These are phyloP conservation scores for Hypoxylon sp. DNA, from an alignment of 2,329 filamentous ascomycete species.

Conservation along the genomic window DNA sequence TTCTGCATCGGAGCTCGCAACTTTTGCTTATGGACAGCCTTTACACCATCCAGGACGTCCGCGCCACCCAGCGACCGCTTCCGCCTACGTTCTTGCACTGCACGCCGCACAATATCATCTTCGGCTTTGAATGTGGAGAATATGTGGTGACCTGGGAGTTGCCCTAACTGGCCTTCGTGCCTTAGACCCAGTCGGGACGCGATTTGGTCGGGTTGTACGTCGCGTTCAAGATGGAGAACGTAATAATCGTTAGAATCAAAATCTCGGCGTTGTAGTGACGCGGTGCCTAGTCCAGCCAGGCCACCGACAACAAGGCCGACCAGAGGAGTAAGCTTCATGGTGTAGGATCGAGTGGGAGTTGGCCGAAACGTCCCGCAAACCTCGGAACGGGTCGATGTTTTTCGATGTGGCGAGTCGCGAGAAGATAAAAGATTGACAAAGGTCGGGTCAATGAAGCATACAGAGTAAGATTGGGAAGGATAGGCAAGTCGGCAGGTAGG, in stretches of 20 bases:
- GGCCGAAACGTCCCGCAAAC: constrained; percentile 7
- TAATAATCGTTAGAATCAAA: constrained; percentile 92
- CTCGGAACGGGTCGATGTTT: constrained; percentile 14
- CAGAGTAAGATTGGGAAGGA: neutral
- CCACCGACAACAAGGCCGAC: constrained; percentile 64
- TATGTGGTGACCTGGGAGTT: constrained; percentile 84
- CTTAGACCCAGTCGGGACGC: constrained; percentile 79
- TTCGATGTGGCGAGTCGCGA: constrained; percentile 15
- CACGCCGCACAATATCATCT: constrained; percentile 69
- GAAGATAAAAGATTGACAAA: constrained; percentile 7
- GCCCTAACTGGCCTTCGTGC: constrained; percentile 84
- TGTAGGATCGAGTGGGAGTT: constrained; percentile 32
- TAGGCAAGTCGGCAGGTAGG: constrained; percentile 7
- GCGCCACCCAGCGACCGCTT: constrained; percentile 67
- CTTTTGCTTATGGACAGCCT: constrained; percentile 81
- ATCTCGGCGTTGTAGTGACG: constrained; percentile 71
- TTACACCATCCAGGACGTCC: constrained; percentile 78
- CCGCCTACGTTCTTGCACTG: constrained; percentile 67
- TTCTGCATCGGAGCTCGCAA: constrained; percentile 67
- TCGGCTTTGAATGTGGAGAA: constrained; percentile 79
- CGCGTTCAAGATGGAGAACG: constrained; percentile 82
- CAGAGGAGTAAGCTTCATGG: constrained; percentile 66
- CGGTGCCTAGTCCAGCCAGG: constrained; percentile 63
- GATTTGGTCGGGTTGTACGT: constrained; percentile 75
- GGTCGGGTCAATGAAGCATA: constrained; percentile 7